A percentile compares a stretch with the other conserved stretches of the same genome.
phyloP scores from a whole-genome alignment of 306 rosid species.

The Luffa acutangula region DNA sequence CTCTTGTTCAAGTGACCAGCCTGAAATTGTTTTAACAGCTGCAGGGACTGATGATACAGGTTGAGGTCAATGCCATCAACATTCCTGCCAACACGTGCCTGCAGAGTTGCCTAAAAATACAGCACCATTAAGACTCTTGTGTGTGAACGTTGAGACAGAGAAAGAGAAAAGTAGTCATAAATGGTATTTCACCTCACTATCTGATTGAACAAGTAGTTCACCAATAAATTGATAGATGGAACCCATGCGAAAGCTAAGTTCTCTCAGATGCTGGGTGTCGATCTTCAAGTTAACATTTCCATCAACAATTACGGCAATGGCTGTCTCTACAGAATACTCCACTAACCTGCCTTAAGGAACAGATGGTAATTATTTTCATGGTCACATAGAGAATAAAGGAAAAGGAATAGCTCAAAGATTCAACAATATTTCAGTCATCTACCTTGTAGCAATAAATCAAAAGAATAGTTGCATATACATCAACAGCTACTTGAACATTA shows the following conservation, averaged over 20 bases:
- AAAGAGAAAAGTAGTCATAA: neutral
- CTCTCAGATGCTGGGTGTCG: slow-evolving; percentile 44
- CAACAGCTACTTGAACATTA: neutral
- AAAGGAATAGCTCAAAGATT: neutral
- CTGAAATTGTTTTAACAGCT: slow-evolving; percentile 58
- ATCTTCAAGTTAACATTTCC: slow-evolving; percentile 42
- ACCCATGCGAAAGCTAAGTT: slow-evolving; percentile 48
- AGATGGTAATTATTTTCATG: slow-evolving; percentile 1
- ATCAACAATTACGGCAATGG: slow-evolving; percentile 43
- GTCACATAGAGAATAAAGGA: neutral
- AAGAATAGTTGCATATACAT: neutral
- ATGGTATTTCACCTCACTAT: slow-evolving; percentile 44
- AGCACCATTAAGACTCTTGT: neutral
- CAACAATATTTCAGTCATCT: neutral
- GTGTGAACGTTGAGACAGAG: slow-evolving; percentile 5
- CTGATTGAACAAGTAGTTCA: slow-evolving; percentile 54
- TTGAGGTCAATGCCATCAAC: slow-evolving; percentile 86
- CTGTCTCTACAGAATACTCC: slow-evolving; percentile 52
- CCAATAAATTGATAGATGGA: slow-evolving; percentile 80
- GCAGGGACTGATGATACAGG: slow-evolving; percentile 70
- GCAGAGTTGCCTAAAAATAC: slow-evolving; percentile 51
- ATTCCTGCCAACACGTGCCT: slow-evolving; percentile 72
- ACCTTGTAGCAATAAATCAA: neutral
- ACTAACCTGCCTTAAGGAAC: slow-evolving; percentile 30
- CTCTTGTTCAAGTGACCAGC: slow-evolving; percentile 39